Base-by-base conservation (phyloP, 305 asterid genomes). In the Fraxinus angustifolia region DNA sequence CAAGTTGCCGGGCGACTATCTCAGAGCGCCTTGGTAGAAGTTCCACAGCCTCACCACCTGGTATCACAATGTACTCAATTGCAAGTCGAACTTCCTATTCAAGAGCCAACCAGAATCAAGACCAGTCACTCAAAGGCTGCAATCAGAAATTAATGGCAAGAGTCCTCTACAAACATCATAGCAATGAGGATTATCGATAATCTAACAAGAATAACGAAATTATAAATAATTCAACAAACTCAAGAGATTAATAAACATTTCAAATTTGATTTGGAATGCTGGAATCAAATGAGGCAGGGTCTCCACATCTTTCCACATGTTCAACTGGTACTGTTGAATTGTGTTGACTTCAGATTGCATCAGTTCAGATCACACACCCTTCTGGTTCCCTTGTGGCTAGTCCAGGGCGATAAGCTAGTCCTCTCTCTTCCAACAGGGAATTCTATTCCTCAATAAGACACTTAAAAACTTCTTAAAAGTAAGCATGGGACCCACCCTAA, bases 21-120 rank as follows among this genome's bases (percentile, higher is more conserved):
- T 94, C 98, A 3, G 98, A 92, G 23, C 97, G 84, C 88, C 99
- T 94, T 0, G 99, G 99, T 4, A 96, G 95, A 86, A 96, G 97
- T 78, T 96, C 99, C 3, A 96, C 99, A 0, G 99, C 89, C 87
- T 96, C 99, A 16, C 96, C 93, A 16, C 99, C 98, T 0, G 99
- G 99, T 81, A 96, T 96, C 83, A 96, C 99, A 0, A 94, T 96
- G 88, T 96, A 96, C 89, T 96, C 99, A 8, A 96, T 96, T 56
- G 98, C 99, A 75, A 96, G 93, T 73, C 99, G 92, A 80, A 94
- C 99, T 83, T 96, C 99, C 99, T 95, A 84, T 19, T 4, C 31
- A 80, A 28, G 76, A 35, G 68, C 45, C 38, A 76, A 73, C 11
- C 56, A 79, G 45, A 4, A 36, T 35, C n/a, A 71, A 80, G 62